Conservation (phyloP, 176 grass and related monocot genomes). For the Pharus latifolius region DNA sequence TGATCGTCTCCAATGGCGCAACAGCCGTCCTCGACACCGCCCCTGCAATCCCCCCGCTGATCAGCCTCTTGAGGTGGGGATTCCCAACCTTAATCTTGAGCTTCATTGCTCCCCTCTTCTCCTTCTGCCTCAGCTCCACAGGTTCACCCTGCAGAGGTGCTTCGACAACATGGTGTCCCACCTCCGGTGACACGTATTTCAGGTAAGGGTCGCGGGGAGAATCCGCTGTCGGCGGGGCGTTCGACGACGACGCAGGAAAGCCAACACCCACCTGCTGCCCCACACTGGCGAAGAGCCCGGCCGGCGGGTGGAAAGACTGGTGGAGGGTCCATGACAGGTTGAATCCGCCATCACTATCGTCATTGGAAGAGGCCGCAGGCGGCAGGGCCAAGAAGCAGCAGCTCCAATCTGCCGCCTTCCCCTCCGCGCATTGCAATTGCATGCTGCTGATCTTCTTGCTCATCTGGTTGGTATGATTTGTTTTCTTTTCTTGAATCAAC, state of each 20-base stretch:
- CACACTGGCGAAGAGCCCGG: constrained; percentile 49
- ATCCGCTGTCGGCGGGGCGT: neutral
- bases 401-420: constrained; percentile 18
- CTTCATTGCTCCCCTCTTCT: constrained; percentile 20
- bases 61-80: constrained; percentile 53
- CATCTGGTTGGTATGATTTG: constrained; percentile 2
- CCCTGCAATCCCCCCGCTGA: constrained; percentile 66
- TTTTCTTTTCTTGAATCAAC: neutral
- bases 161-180: constrained; percentile 7
- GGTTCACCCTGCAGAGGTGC: neutral
- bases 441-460: constrained; percentile 14
- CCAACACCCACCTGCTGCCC: constrained; percentile 33
- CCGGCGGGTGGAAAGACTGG: constrained; percentile 37
- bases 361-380: neutral
- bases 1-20: constrained; percentile 77
- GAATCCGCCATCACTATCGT: constrained; percentile 8
- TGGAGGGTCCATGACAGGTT: constrained; percentile 36
- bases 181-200: constrained; percentile 28
- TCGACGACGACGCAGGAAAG: constrained; percentile 14
- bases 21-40: constrained; percentile 63
- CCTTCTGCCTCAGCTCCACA: constrained; percentile 28
- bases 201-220: constrained; percentile 10
- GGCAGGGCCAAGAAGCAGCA: constrained; percentile 30
- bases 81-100: constrained; percentile 61
- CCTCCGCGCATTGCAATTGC: constrained; percentile 23